These are phyloP conservation scores for Ogataea trehalophila DNA, from an alignment of 805 yeast species.

Conservation along the genomic window DNA sequence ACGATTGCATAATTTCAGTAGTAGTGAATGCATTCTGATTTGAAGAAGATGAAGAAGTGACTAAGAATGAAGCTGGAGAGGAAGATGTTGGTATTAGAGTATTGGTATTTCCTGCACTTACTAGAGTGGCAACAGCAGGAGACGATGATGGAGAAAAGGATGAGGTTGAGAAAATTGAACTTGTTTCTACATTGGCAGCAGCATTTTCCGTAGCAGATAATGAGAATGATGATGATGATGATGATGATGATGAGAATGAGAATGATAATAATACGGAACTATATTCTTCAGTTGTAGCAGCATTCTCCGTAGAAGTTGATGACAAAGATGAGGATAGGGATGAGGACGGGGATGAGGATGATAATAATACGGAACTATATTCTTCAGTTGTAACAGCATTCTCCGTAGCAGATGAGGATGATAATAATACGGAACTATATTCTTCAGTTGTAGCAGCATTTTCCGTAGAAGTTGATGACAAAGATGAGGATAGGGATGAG, in stretches of 20 bases:
- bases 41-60: not conserved
- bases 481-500: not conserved
- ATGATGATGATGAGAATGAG: not conserved
- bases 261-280: not conserved
- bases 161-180: too few relatives aligned
- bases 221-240: not conserved
- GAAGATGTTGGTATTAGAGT: not conserved
- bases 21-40: not conserved
- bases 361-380: not conserved
- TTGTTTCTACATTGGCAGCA: too few relatives aligned
- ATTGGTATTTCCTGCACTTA: not conserved
- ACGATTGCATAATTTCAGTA: not conserved
- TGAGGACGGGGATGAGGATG: not conserved
- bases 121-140: too few relatives aligned
- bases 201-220: too few relatives aligned
- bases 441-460: too few relatives aligned
- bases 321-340: not conserved
- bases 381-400: conserved; percentile 4
- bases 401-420: not conserved
- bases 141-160: too few relatives aligned
- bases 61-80: not conserved
- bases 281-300: too few relatives aligned
- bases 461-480: not conserved
- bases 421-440: not conserved
- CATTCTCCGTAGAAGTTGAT: not conserved